A percentile compares a stretch with the other conserved stretches of the same genome.
phyloP scores from a whole-genome alignment of 768 basidiomycete genomes.

The Kwoniella shandongensis region DNA sequence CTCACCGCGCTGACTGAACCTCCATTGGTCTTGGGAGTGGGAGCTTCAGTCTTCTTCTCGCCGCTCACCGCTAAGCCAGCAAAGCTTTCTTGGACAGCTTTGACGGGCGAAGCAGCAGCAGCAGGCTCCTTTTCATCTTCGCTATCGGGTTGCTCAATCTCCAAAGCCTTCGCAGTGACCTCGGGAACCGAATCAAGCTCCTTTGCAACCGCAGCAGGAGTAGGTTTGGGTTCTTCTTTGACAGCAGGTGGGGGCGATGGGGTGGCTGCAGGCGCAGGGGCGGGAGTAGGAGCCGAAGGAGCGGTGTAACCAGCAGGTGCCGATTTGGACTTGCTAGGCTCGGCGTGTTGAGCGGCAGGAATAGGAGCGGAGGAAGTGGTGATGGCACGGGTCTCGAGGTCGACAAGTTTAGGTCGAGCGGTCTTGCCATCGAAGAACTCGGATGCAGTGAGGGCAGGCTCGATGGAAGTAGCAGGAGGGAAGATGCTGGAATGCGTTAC shows the following conservation, averaged over 20 bases:
- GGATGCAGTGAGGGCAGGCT: conserved; percentile 73
- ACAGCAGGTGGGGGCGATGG: conserved; percentile 9
- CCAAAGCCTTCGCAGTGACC: conserved; percentile 29
- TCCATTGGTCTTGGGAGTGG: background rate
- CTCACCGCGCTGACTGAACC: conserved; percentile 18
- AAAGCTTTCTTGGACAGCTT: conserved; percentile 16
- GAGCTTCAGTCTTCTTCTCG: conserved; percentile 11
- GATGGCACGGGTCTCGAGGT: conserved; percentile 67
- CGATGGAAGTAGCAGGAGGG: conserved; percentile 81
- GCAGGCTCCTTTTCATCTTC: conserved; percentile 35
- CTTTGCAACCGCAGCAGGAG: conserved; percentile 13
- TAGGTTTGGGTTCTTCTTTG: conserved; percentile 19
- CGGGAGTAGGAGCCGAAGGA: conserved; percentile 18
- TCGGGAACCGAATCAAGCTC: conserved; percentile 23
- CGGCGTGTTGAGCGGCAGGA: conserved; percentile 33
- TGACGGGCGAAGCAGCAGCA: conserved; percentile 1
- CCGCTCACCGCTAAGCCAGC: conserved; percentile 17
- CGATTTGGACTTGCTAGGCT: conserved; percentile 15
- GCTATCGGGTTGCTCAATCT: conserved; percentile 45
- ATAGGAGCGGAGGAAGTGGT: conserved; percentile 44
- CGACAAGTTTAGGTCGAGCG: conserved; percentile 72
- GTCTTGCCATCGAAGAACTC: conserved; percentile 86
- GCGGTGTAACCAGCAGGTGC: conserved; percentile 12
- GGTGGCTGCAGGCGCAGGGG: conserved; percentile 21
- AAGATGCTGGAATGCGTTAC: conserved; percentile 61